These are phyloP conservation scores for Backusella morwellensis DNA, from an alignment of 192 early-diverging fungal genomes.

Conservation along the genomic window DNA sequence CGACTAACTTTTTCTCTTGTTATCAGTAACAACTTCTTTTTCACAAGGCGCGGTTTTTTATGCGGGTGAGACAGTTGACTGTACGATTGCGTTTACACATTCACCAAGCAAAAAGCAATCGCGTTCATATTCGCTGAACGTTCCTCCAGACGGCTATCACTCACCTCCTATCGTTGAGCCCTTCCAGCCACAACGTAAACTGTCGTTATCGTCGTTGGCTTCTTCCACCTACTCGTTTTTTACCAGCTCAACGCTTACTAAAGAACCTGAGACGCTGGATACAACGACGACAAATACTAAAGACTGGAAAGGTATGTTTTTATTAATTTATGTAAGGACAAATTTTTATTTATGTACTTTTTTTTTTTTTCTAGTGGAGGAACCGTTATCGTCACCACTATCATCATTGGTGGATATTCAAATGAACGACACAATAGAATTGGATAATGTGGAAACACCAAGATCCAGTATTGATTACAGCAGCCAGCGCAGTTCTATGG, in stretches of 20 bases:
- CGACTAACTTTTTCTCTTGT: background rate
- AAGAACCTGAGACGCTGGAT: constrained; percentile 23
- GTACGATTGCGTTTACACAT: constrained; percentile 52
- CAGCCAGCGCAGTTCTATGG: constrained; percentile 45
- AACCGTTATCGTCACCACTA: background rate
- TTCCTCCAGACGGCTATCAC: constrained; percentile 14
- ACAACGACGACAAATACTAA: background rate
- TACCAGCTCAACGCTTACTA: constrained; percentile 1
- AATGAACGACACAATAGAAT: background rate
- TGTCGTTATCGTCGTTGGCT: background rate
- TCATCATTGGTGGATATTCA: background rate
- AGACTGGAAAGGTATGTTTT: background rate
- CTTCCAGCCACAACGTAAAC: background rate
- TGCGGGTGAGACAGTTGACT: constrained; percentile 52
- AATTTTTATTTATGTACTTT: background rate
- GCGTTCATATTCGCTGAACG: background rate
- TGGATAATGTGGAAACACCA: constrained; percentile 15
- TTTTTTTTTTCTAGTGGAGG: background rate
- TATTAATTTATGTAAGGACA: background rate
- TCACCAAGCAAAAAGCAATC: constrained; percentile 9
- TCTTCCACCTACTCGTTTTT: constrained; percentile 1
- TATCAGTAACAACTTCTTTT: constrained; percentile 39
- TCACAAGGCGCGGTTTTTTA: constrained; percentile 56
- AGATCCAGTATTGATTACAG: constrained; percentile 32
- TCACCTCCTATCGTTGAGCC: background rate